These are phyloP conservation scores for Rosa multiflora DNA, from an alignment of 306 rosid genomes.

Conservation along the genomic window DNA sequence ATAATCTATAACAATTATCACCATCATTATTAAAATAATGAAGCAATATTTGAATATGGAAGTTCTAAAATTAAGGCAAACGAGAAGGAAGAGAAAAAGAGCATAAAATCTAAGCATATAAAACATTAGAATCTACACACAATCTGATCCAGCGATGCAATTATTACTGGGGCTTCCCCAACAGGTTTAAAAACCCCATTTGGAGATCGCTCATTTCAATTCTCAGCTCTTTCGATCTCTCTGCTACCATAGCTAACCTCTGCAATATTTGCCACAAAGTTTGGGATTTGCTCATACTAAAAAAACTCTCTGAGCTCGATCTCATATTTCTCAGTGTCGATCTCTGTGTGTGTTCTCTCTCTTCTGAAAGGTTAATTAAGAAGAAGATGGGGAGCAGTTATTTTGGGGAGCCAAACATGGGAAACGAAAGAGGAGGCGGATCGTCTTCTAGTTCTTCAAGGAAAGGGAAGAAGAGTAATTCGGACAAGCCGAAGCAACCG, in stretches of 20 bases:
- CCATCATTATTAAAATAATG: slow-evolving; percentile 14
- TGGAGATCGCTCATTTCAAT: slow-evolving; percentile 62
- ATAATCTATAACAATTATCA: slow-evolving; percentile 23
- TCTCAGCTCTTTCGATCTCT: not conserved
- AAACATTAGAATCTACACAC: slow-evolving; percentile 67
- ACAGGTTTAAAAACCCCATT: slow-evolving; percentile 48
- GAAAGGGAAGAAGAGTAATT: slow-evolving; percentile 72
- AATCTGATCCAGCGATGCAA: slow-evolving; percentile 99
- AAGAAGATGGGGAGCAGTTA: slow-evolving; percentile 61
- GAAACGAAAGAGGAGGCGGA: slow-evolving; percentile 49
- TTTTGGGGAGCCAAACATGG: slow-evolving; percentile 86
- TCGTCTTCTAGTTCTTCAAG: slow-evolving; percentile 57
- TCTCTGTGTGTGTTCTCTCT: not conserved
- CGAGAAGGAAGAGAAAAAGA: slow-evolving; percentile 33
- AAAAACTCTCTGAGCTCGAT: not conserved
- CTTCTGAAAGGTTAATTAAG: not conserved
- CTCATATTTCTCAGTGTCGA: not conserved
- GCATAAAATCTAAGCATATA: slow-evolving; percentile 84
- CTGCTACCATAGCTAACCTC: not conserved
- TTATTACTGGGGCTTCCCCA: slow-evolving; percentile 50
- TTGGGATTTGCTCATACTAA: slow-evolving; percentile 46
- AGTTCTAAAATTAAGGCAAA: slow-evolving; percentile 39
- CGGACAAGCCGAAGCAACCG: slow-evolving; percentile 94
- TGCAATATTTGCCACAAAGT: slow-evolving; percentile 8
- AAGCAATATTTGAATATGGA: slow-evolving; percentile 25